These are phyloP conservation scores for Coniosporium apollinis DNA, from an alignment of 495 filamentous ascomycete species.

Conservation along the genomic window DNA sequence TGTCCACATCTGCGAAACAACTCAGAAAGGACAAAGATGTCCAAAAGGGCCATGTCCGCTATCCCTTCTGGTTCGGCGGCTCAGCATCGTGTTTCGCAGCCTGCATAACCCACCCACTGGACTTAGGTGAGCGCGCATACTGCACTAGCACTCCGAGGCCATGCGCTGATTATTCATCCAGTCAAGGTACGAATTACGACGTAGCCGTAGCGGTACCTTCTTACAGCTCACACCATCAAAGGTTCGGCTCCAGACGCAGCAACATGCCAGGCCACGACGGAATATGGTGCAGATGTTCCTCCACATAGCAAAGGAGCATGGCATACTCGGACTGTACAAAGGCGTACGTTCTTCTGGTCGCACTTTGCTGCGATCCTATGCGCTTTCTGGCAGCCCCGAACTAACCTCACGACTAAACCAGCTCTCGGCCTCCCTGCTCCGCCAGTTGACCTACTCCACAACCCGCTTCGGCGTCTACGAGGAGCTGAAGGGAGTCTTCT, in stretches of 20 bases:
- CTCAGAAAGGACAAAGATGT: conserved; percentile 17
- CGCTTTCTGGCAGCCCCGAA: neutral
- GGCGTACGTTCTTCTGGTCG: conserved; percentile 38
- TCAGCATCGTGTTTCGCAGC: conserved; percentile 83
- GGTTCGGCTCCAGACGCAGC: conserved; percentile 73
- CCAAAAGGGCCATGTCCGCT: conserved; percentile 21
- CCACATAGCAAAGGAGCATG: conserved; percentile 51
- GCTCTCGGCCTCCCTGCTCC: conserved; percentile 82
- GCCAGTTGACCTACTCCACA: conserved; percentile 78
- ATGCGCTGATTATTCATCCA: conserved; percentile 7
- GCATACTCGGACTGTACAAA: conserved; percentile 61
- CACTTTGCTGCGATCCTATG: conserved; percentile 2
- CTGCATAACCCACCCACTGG: conserved; percentile 76
- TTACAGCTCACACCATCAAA: conserved; percentile 14
- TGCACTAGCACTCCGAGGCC: neutral
- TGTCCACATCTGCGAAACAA: conserved; percentile 17
- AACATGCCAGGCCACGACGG: conserved; percentile 23
- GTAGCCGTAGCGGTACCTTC: neutral
- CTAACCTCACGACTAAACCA: conserved; percentile 13
- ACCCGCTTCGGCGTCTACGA: conserved; percentile 92
- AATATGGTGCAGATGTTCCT: conserved; percentile 68
- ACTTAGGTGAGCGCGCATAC: conserved; percentile 43
- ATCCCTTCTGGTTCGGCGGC: conserved; percentile 82
- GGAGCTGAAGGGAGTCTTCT: conserved; percentile 60
- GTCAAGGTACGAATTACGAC: conserved; percentile 11